Percentiles rank a stretch among this genome's conserved stretches.
Evolutionary conservation across 1,284 basidiomycete species (phyloP).

Genomic region (Spongiforma sp.): DNA sequence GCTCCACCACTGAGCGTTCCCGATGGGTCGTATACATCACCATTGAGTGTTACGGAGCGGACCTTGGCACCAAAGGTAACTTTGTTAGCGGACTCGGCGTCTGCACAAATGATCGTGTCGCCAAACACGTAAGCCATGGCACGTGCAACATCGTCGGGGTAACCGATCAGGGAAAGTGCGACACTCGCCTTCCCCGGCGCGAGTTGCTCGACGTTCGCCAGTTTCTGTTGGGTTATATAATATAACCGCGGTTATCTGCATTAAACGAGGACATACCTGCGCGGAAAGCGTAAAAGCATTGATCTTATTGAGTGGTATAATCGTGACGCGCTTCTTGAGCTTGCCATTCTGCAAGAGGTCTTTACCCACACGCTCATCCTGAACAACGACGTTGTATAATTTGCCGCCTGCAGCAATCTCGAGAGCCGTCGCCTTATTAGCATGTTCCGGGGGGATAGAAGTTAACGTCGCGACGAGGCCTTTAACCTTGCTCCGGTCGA

Average conservation of each 20-base stretch:
- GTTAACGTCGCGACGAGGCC: slow-evolving; percentile 93
- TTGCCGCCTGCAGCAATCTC: slow-evolving; percentile 93
- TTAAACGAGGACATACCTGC: slow-evolving; percentile 50
- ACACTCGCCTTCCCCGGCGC: slow-evolving; percentile 86
- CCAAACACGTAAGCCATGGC: slow-evolving; percentile 97
- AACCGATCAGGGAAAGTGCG: slow-evolving; percentile 89
- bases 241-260: not conserved
- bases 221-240: slow-evolving; percentile 57
- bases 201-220: slow-evolving; percentile 76
- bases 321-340: slow-evolving; percentile 90
- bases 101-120: slow-evolving; percentile 91
- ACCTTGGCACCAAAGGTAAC: slow-evolving; percentile 85
- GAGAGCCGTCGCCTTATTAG: slow-evolving; percentile 86
- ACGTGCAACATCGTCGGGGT: slow-evolving; percentile 82
- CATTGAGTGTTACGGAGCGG: slow-evolving; percentile 91
- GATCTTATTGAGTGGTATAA: slow-evolving; percentile 96
- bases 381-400: slow-evolving; percentile 95
- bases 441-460: slow-evolving; percentile 72
- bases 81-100: slow-evolving; percentile 86
- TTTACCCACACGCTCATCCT: slow-evolving; percentile 89
- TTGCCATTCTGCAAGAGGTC: slow-evolving; percentile 84
- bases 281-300: slow-evolving; percentile 69
- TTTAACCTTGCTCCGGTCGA: slow-evolving; percentile 89
- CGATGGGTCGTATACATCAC: slow-evolving; percentile 96
- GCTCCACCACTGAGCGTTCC: slow-evolving; percentile 95